Evolutionary conservation across 495 filamentous ascomycete genomes (phyloP).

Genomic region (Tuber melanosporum): DNA sequence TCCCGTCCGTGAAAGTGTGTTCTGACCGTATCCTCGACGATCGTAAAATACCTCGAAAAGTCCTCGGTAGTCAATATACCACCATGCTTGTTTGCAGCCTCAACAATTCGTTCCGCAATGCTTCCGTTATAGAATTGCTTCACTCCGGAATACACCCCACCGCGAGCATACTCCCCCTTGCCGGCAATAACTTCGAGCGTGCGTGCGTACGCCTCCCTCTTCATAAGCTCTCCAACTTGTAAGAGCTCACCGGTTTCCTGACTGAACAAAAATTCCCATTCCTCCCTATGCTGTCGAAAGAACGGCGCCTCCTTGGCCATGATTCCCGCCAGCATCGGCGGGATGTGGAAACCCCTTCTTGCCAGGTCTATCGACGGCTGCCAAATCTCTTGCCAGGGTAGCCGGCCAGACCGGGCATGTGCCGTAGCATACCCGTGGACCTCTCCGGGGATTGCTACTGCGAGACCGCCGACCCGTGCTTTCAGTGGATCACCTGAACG

Average conservation of each 20-base stretch:
- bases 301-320: constrained; percentile 26
- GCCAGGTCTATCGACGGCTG: constrained; percentile 30
- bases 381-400: constrained; percentile 40
- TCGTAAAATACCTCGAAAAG: constrained; percentile 32
- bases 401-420: constrained; percentile 30
- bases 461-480: constrained; percentile 35
- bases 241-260: constrained; percentile 27
- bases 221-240: constrained; percentile 31
- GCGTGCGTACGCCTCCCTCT: constrained; percentile 24
- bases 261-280: constrained; percentile 36
- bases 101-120: constrained; percentile 23
- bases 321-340: constrained; percentile 18
- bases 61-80: constrained; percentile 37
- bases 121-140: constrained; percentile 38
- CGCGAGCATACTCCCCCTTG: background rate
- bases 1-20: constrained; percentile 31
- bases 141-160: constrained; percentile 26
- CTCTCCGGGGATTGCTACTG: constrained; percentile 38
- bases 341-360: constrained; percentile 30
- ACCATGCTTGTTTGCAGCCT: constrained; percentile 18
- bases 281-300: constrained; percentile 23
- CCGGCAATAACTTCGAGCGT: constrained; percentile 33
- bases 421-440: constrained; percentile 36
- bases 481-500: constrained; percentile 26
- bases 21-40: constrained; percentile 31